Evolutionary conservation across 331 rosid species (phyloP).

Genomic region (Dryas integrifolia): DNA sequence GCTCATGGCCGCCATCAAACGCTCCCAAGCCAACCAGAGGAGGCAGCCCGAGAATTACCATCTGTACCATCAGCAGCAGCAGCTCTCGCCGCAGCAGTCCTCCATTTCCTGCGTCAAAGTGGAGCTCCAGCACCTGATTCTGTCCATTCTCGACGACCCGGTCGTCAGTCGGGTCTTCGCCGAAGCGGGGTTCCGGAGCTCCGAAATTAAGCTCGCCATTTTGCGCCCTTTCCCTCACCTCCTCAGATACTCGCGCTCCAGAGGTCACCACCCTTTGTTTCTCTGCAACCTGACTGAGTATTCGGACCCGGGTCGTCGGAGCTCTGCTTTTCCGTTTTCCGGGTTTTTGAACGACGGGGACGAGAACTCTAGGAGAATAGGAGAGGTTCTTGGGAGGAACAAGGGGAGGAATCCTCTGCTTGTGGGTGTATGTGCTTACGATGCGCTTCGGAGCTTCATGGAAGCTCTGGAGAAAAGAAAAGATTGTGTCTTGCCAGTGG

Average conservation of each 20-base stretch:
- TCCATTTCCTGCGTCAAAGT: conserved; percentile 70
- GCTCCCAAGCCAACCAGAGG: conserved; percentile 94
- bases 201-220: conserved; percentile 80
- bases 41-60: conserved; percentile 85
- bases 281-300: conserved; percentile 58
- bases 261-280: conserved; percentile 68
- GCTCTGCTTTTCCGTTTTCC: conserved; percentile 43
- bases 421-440: conserved; percentile 65
- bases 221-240: conserved; percentile 72
- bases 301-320: conserved; percentile 36
- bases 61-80: conserved; percentile 62
- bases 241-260: conserved; percentile 46
- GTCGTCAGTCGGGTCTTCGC: conserved; percentile 89
- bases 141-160: conserved; percentile 92
- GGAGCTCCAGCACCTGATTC: conserved; percentile 76
- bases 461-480: conserved; percentile 50
- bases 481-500: conserved; percentile 54
- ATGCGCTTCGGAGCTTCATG: conserved; percentile 49
- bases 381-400: conserved; percentile 53
- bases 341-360: conserved; percentile 33
- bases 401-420: conserved; percentile 78
- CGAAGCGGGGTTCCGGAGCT: conserved; percentile 97
- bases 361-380: conserved; percentile 60
- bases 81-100: conserved; percentile 56
- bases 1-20: conserved; percentile 94